These are phyloP conservation scores for Handroanthus guayacan DNA, from an alignment of 257 asterid genomes.

Conservation along the genomic window DNA sequence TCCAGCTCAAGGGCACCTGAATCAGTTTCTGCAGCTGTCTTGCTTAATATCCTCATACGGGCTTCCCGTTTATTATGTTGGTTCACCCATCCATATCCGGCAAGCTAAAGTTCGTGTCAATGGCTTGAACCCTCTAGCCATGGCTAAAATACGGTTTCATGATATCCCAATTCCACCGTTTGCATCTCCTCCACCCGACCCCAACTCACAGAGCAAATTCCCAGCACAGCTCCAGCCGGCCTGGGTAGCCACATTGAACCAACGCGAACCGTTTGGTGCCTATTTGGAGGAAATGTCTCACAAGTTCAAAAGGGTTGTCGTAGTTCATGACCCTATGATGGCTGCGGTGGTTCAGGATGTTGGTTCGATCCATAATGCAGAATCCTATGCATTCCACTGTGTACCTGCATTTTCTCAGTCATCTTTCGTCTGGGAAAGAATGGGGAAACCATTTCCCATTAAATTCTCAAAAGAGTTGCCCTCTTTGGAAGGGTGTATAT, in stretches of 20 bases:
- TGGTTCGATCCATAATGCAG: slow-evolving; percentile 39
- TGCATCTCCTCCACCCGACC: slow-evolving; percentile 43
- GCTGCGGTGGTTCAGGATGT: slow-evolving; percentile 49
- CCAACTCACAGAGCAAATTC: slow-evolving; percentile 39
- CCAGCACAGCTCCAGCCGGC: slow-evolving; percentile 44
- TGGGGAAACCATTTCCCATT: background rate
- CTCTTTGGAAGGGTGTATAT: background rate
- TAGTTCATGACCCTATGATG: slow-evolving; percentile 47
- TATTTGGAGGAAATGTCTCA: slow-evolving; percentile 21
- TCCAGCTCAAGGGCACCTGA: no score
- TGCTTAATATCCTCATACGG: no score
- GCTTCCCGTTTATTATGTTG: no score
- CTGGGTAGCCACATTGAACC: slow-evolving; percentile 33
- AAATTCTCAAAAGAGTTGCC: background rate
- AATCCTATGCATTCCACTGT: slow-evolving; percentile 43
- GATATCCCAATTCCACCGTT: slow-evolving; percentile 39
- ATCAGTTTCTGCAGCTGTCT: no score
- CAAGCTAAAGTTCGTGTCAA: slow-evolving; percentile 45
- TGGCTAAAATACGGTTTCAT: slow-evolving; percentile 37
- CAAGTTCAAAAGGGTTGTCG: slow-evolving; percentile 36
- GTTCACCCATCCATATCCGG: slow-evolving; percentile 27
- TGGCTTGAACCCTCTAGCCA: slow-evolving; percentile 24
- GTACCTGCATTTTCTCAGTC: slow-evolving; percentile 35
- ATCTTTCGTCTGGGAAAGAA: background rate
- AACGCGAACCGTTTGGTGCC: slow-evolving; percentile 35